These are phyloP conservation scores for Phialophora macrospora DNA, from an alignment of 2,329 filamentous ascomycete genomes.

Conservation along the genomic window DNA sequence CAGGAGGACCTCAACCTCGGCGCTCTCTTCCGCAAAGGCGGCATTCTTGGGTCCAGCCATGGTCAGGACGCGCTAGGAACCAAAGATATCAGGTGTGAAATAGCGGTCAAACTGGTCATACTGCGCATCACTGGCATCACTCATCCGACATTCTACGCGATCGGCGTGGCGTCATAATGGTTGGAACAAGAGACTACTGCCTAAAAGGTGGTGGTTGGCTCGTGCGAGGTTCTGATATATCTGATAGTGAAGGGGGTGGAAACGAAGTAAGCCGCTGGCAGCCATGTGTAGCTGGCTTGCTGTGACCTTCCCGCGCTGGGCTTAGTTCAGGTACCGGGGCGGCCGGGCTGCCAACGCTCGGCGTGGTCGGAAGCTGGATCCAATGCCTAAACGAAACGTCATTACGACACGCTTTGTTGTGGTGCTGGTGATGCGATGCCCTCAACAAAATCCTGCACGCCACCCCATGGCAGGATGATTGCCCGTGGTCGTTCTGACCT, in stretches of 20 bases:
- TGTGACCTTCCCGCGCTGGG: neutral
- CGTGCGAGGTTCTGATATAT: neutral
- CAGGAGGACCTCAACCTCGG: constrained; percentile 69
- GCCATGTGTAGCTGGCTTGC: neutral
- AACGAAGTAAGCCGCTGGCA: neutral
- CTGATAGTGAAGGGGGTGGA: neutral
- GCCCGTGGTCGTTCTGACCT: neutral
- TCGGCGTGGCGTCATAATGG: neutral
- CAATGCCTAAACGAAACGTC: neutral
- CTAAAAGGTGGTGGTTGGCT: neutral
- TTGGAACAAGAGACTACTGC: neutral
- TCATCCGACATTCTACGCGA: neutral
- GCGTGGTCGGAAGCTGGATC: constrained; percentile 1
- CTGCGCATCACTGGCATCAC: constrained; percentile 5
- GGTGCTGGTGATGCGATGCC: neutral
- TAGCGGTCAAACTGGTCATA: constrained; percentile 4
- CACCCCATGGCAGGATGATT: neutral
- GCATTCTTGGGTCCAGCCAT: constrained; percentile 63
- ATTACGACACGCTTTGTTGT: neutral
- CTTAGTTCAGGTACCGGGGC: neutral
- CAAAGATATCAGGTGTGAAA: constrained; percentile 8
- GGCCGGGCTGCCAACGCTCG: neutral
- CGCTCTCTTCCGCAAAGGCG: constrained; percentile 68
- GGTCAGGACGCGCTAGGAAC: constrained; percentile 16
- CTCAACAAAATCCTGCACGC: constrained; percentile 11